These are phyloP conservation scores for Paraglomus brasilianum DNA, from an alignment of 192 early-diverging fungal species.

Conservation along the genomic window DNA sequence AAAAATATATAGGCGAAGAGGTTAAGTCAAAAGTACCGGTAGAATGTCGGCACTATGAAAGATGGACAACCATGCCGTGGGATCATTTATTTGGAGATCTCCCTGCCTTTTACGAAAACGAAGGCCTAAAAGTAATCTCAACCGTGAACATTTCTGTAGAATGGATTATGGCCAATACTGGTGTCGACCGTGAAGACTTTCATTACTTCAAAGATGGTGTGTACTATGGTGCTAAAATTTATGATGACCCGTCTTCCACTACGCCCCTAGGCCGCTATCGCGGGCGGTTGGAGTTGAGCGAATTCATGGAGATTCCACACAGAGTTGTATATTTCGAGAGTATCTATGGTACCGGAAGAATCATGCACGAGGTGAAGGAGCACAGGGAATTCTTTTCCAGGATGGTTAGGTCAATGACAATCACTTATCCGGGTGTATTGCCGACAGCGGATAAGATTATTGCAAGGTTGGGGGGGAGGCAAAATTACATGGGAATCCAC, in stretches of 20 bases:
- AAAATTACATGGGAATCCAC: constrained; percentile 34
- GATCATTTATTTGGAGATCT: constrained; percentile 51
- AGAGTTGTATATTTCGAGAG: constrained; percentile 49
- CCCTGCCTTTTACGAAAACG: not conserved
- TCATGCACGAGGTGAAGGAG: constrained; percentile 37
- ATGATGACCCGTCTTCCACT: constrained; percentile 38
- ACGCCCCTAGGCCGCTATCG: constrained; percentile 29
- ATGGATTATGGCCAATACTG: not conserved
- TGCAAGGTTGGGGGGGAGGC: constrained; percentile 41
- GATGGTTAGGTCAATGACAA: constrained; percentile 33
- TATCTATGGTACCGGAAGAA: constrained; percentile 44
- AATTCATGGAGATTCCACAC: constrained; percentile 40
- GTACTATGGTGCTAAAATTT: constrained; percentile 46
- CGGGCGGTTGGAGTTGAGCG: constrained; percentile 38
- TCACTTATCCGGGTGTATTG: constrained; percentile 40
- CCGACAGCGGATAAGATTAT: constrained; percentile 40
- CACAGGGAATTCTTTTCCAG: constrained; percentile 31
- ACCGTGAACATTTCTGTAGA: not conserved
- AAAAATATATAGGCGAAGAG: constrained; percentile 21
- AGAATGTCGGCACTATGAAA: constrained; percentile 53
- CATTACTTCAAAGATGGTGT: constrained; percentile 42
- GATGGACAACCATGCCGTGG: constrained; percentile 59
- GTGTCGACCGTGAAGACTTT: constrained; percentile 24
- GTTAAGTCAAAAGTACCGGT: constrained; percentile 33
- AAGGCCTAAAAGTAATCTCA: not conserved